Percentiles rank a stretch among this genome's conserved stretches.
phyloP scores from a whole-genome alignment of 139 green algal species.

The Chara braunii region DNA sequence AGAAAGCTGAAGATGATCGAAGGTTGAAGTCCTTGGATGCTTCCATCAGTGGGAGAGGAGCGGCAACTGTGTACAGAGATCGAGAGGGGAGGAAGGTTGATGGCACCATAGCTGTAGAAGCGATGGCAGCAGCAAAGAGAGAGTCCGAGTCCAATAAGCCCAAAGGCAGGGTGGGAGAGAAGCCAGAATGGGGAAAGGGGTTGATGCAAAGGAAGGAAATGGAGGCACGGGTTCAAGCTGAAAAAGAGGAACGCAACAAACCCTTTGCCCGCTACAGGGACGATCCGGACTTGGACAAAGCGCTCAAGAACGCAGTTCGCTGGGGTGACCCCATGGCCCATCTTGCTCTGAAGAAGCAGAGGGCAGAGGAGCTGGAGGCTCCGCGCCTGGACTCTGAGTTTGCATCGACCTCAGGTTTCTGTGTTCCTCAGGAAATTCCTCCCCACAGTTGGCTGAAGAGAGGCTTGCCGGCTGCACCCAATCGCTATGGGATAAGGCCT shows the following conservation, averaged over 20 bases:
- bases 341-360: conserved; percentile 30
- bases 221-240: not conserved
- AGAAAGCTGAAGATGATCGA: not conserved
- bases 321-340: conserved; percentile 87
- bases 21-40: conserved; percentile 20
- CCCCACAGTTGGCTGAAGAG: conserved; percentile 83
- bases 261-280: conserved; percentile 33
- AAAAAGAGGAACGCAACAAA: not conserved
- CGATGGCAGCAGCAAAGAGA: not conserved
- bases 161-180: not conserved
- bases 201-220: conserved; percentile 22
- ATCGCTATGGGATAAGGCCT: conserved; percentile 84
- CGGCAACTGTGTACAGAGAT: conserved; percentile 33
- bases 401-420: conserved; percentile 56
- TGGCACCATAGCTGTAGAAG: not conserved
- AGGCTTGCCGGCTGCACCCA: conserved; percentile 61
- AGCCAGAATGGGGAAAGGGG: conserved; percentile 36
- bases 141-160: not conserved
- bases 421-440: conserved; percentile 83
- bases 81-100: not conserved
- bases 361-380: conserved; percentile 3
- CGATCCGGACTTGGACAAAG: conserved; percentile 50
- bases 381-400: not conserved
- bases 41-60: conserved; percentile 8
- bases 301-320: conserved; percentile 47